phyloP scores from a whole-genome alignment of 257 asterid species.

The Coffea canephora region DNA sequence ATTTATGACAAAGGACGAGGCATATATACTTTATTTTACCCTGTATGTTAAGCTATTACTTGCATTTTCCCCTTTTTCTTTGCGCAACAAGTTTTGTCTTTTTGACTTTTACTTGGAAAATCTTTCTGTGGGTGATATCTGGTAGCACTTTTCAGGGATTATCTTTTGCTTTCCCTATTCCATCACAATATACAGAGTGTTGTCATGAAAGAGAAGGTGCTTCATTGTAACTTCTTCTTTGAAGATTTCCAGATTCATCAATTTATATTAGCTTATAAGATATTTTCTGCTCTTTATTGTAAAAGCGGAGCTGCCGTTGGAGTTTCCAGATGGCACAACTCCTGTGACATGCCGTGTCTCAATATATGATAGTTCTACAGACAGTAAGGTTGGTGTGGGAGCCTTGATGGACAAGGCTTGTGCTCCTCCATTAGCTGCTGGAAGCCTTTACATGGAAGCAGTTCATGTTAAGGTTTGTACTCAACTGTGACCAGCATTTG shows the following conservation, averaged over 20 bases:
- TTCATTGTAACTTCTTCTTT: background rate
- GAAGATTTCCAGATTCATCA: constrained; percentile 3
- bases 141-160: constrained; percentile 56
- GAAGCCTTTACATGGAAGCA: constrained; percentile 89
- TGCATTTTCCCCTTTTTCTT: background rate
- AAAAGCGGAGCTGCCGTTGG: constrained; percentile 76
- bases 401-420: constrained; percentile 65
- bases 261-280: constrained; percentile 15
- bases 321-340: constrained; percentile 90
- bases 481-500: background rate
- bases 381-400: constrained; percentile 73
- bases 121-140: constrained; percentile 15
- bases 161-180: constrained; percentile 83
- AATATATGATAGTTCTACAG: constrained; percentile 62
- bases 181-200: constrained; percentile 67
- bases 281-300: constrained; percentile 6
- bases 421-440: constrained; percentile 70
- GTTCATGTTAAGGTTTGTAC: constrained; percentile 65
- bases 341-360: constrained; percentile 83
- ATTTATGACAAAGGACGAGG: constrained; percentile 71
- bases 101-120: constrained; percentile 1
- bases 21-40: constrained; percentile 75
- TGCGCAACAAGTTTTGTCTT: background rate
- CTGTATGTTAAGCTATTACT: constrained; percentile 45
- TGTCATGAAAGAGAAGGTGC: constrained; percentile 54